phyloP scores from a whole-genome alignment of 1,139 yeast genomes.

The Barnettozyma hawaiiensis region DNA sequence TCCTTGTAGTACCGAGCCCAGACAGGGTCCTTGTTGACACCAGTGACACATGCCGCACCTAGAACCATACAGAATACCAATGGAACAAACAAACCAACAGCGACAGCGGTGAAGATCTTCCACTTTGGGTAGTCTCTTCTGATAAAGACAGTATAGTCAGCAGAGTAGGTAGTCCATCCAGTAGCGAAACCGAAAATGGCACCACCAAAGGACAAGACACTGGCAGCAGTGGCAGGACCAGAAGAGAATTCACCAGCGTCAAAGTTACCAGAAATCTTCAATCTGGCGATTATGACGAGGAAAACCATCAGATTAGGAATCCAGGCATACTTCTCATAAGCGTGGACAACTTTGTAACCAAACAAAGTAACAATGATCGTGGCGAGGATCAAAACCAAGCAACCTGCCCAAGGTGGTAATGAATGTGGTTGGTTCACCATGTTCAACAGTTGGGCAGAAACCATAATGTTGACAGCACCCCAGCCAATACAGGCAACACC shows the following conservation, averaged over 20 bases:
- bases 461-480: slow-evolving; percentile 92
- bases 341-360: slow-evolving; percentile 79
- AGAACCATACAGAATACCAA: slow-evolving; percentile 67
- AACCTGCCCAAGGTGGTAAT: slow-evolving; percentile 90
- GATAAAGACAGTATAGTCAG: slow-evolving; percentile 90
- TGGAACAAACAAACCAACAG: slow-evolving; percentile 61
- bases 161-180: slow-evolving; percentile 92
- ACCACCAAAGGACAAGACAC: slow-evolving; percentile 79
- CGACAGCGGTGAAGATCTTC: slow-evolving; percentile 59
- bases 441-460: slow-evolving; percentile 79
- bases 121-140: slow-evolving; percentile 50
- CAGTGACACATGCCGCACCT: slow-evolving; percentile 86
- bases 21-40: slow-evolving; percentile 33
- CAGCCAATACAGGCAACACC: slow-evolving; percentile 89
- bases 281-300: slow-evolving; percentile 70
- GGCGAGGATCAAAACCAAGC: slow-evolving; percentile 61
- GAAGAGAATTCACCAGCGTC: slow-evolving; percentile 33
- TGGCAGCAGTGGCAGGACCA: slow-evolving; percentile 64
- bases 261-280: slow-evolving; percentile 62
- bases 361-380: slow-evolving; percentile 77
- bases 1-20: slow-evolving; percentile 44
- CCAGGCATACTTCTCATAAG: slow-evolving; percentile 85
- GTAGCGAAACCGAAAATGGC: slow-evolving; percentile 85
- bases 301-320: slow-evolving; percentile 71
- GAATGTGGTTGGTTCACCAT: slow-evolving; percentile 55